Conservation (phyloP, 305 asterid genomes). For the Fraxinus baroniana region DNA sequence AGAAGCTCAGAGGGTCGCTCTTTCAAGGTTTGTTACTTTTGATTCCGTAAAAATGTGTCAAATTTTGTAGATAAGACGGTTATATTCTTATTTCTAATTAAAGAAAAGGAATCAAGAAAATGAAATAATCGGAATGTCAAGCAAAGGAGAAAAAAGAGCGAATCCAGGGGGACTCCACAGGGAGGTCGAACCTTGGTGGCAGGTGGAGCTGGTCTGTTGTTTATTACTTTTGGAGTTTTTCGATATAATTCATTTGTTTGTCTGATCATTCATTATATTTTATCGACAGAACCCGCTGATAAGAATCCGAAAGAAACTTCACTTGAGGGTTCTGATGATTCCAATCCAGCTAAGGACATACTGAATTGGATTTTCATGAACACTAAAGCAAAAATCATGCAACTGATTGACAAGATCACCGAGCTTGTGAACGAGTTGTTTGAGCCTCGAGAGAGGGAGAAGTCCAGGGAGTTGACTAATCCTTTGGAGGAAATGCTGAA, state of each 20-base stretch:
- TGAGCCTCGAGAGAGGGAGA: constrained; percentile 22
- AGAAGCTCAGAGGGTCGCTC: constrained; percentile 57
- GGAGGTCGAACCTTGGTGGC: neutral
- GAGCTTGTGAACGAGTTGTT: constrained; percentile 38
- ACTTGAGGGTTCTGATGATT: constrained; percentile 27
- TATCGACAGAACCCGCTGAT: constrained; percentile 24
- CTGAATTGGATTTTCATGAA: constrained; percentile 42
- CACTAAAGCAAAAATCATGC: constrained; percentile 44
- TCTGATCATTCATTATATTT: neutral
- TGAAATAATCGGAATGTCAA: neutral
- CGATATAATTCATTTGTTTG: neutral
- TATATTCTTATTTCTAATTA: too few species aligned
- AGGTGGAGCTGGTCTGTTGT: neutral
- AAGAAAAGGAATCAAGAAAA: neutral
- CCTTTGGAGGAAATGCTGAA: constrained; percentile 45
- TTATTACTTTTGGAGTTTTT: neutral
- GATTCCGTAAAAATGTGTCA: neutral
- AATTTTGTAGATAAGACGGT: neutral
- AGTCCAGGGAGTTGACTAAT: constrained; percentile 14
- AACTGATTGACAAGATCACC: constrained; percentile 43
- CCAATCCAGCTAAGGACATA: constrained; percentile 33
- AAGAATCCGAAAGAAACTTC: constrained; percentile 19
- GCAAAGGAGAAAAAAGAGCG: neutral
- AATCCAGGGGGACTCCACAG: neutral
- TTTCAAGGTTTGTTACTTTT: constrained; percentile 42